Evolutionary conservation across 345 rosid species (phyloP).

Genomic region (Lepidium didymum): DNA sequence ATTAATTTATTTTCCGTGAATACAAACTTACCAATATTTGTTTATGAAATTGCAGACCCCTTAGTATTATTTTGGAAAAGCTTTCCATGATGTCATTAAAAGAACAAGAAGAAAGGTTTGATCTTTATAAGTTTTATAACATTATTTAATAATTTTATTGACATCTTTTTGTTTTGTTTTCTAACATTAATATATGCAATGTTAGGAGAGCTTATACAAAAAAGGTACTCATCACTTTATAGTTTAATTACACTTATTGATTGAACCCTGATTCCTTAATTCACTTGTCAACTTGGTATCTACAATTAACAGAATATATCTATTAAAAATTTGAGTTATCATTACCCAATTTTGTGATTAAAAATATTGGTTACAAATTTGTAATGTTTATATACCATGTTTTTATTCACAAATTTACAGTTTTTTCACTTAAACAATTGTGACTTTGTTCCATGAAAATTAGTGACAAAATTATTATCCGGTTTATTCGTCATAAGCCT

Average conservation of each 20-base stretch:
- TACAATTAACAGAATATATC: background rate
- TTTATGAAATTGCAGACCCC: background rate
- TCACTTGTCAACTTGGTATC: background rate
- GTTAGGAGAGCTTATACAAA: slow-evolving; percentile 2
- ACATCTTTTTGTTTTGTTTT: background rate
- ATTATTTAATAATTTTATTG: background rate
- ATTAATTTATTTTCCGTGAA: background rate
- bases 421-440: too few species aligned
- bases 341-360: too few species aligned
- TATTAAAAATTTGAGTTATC: background rate
- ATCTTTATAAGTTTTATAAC: background rate
- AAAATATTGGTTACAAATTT: too few species aligned
- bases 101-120: slow-evolving; percentile 12
- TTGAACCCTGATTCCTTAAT: background rate
- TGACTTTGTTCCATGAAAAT: too few species aligned
- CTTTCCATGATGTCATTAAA: background rate
- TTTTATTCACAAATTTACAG: too few species aligned
- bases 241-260: background rate
- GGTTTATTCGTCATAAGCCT: too few species aligned
- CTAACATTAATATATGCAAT: background rate
- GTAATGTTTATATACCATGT: too few species aligned
- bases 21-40: background rate
- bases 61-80: background rate
- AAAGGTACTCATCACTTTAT: background rate
- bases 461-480: too few species aligned